Base-by-base conservation (phyloP, 345 rosid genomes). In the Brassica carinata region DNA sequence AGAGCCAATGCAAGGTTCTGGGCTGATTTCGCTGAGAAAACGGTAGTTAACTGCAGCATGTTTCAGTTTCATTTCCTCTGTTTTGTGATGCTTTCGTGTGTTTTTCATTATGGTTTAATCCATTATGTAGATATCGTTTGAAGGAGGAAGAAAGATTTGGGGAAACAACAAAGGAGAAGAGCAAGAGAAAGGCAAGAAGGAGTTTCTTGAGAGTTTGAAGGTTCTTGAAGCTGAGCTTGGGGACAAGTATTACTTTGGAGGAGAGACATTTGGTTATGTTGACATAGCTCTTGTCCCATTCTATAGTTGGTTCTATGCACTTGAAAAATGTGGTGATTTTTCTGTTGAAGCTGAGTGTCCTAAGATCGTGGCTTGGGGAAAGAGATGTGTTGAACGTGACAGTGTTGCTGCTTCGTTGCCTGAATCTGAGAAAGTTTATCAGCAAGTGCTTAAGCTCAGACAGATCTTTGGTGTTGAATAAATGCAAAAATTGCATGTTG, bases 1-100 rank as follows among this genome's bases (percentile, higher is more conserved):
- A 77, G 84, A 68, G 85, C 87, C 45, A 70, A 29, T 27, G 84
- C 85, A 8, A 83, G 84, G 75, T 83, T 83, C 13, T 83, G 79
- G 81, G 83, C 81, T 62, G 85, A 83, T 57, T 80, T 3, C 1
- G 79, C 73, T 63, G 85, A 83, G 8, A 85, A 85, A 67, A 85
- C 73, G 84, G 87, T 84, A 78, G 45, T 1, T 33, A 36, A 19
- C 13, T 27, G 8, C 26, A 67, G 8, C 73, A 15, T 55, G 26
- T 43, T 58, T 17, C 69, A 8, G n/a, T 73, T 73, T 33, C 18
- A 71, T 2, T 11, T 67, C 57, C 11, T 72, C 77, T 66, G 51
- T 57, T 38, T 64, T 59, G 3, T 10, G 11, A 11, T 19, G 14
- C 62, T 53, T 31, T 31, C 6, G 34, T 57, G 18, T 38, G 67